Evolutionary conservation across 192 early-diverging fungal genomes (phyloP), one percentile per base, ranked within the genome.

Genomic region (Entomortierella chlamydospora): DNA sequence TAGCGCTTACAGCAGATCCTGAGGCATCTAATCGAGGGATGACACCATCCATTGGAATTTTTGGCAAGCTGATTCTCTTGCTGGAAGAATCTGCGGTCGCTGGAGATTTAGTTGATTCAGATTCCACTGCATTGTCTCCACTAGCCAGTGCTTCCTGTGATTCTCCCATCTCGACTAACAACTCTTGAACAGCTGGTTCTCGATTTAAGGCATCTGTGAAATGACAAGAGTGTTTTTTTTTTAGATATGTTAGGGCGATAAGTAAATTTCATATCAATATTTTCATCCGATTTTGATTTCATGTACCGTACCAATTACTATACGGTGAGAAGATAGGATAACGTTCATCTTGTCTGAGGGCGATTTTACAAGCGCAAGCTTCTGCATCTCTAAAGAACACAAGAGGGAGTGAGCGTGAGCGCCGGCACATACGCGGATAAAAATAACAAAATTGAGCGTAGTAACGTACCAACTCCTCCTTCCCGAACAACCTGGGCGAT

Each of bases 291-390:
- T n/a, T n/a, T n/a, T n/a, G n/a, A n/a, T n/a, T n/a, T n/a, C n/a
- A n/a, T n/a, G n/a, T n/a, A 37, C 34, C 70, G 43, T 80, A 86
- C 83, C 81, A 10, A 85, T 82, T 34, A 87, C 82, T 2, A 85
- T 72, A 4, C 80, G 68, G 25, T 87, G 82, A 0, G 79, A 82
- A 0, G 68, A 79, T 0, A 87, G 55, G 23, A 87, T 68, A 8
- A 73, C 68, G 17, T 82, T 72, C 65, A 85, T 59, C 49, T 87
- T 87, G 13, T 83, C 84, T 22, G 82, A 62, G 18, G 86, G 82
- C 12, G 76, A 74, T 54, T 57, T 70, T 25, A 83, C 67, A 0
- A 62, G 45, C 47, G 81, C 83, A 29, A 87, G 29, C 51, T 82
- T 81, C 31, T 85, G 83, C 39, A 87, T 67, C n/a, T 85, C 74